Evolutionary conservation across 768 basidiomycete genomes (phyloP).

Genomic region (Tubosaeta brunneosetosa): DNA sequence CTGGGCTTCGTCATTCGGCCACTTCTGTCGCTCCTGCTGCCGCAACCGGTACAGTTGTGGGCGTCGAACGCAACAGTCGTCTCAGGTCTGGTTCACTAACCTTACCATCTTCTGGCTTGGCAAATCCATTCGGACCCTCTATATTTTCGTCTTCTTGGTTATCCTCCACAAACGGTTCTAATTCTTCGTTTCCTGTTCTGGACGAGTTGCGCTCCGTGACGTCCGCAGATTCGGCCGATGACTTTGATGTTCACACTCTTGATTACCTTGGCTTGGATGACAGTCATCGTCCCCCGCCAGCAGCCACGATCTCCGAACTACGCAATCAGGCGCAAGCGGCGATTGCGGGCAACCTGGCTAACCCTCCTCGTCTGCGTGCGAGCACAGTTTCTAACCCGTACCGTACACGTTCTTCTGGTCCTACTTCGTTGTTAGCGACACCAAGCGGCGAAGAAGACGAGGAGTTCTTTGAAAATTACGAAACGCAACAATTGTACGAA

Average conservation of each 20-base stretch:
- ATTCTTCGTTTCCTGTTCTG: conserved; percentile 58
- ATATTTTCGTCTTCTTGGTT: conserved; percentile 93
- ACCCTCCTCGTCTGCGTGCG: conserved; percentile 77
- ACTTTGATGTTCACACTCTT: conserved; percentile 89
- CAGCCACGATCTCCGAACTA: conserved; percentile 84
- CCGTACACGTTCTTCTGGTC: conserved; percentile 55
- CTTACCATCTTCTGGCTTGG: conserved; percentile 68
- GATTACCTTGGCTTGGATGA: conserved; percentile 97
- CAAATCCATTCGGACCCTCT: conserved; percentile 81
- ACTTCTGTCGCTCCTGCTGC: conserved; percentile 55
- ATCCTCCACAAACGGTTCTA: conserved; percentile 51
- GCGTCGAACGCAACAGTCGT: conserved; percentile 66
- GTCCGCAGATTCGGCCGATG: conserved; percentile 77
- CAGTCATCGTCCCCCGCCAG: conserved; percentile 62
- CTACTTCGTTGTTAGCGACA: conserved; percentile 59
- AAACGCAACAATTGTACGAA: conserved; percentile 35
- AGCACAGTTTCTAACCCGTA: conserved; percentile 95
- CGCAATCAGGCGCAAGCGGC: conserved; percentile 88
- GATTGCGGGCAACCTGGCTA: conserved; percentile 77
- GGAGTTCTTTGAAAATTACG: conserved; percentile 65
- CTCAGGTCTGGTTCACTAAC: conserved; percentile 92
- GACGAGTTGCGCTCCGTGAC: conserved; percentile 80
- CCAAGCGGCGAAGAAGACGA: conserved; percentile 68
- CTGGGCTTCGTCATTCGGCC: conserved; percentile 71
- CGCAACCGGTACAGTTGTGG: conserved; percentile 34